phyloP scores from a whole-genome alignment of 306 rosid genomes.

The cucumber (Cucumis sativus) region Cucumber_9930_V3 NC_026660.2:24894001-24894500 shows the following conservation, averaged over 20 bases:
- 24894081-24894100: not conserved
- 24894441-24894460: not conserved
- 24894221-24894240: not conserved
- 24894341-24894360: not conserved
- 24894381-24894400: not conserved
- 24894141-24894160: not conserved
- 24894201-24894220: not conserved
- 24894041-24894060: slow-evolving; percentile 9
- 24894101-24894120: not conserved
- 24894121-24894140: not conserved
- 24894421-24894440: not conserved
- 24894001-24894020: not conserved
- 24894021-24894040: not conserved
- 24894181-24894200: not conserved
- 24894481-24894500: too few relatives aligned
- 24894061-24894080: not conserved
- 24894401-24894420: not conserved
- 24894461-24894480: not conserved
- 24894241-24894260: not conserved
- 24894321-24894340: not conserved
- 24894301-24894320: not conserved
- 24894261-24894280: not conserved
- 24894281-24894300: not conserved
- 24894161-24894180: not conserved
- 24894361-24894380: not conserved